These are phyloP conservation scores for Neopestalotiopsis sp. DNA, from an alignment of 2,329 filamentous ascomycete genomes.

Conservation along the genomic window DNA sequence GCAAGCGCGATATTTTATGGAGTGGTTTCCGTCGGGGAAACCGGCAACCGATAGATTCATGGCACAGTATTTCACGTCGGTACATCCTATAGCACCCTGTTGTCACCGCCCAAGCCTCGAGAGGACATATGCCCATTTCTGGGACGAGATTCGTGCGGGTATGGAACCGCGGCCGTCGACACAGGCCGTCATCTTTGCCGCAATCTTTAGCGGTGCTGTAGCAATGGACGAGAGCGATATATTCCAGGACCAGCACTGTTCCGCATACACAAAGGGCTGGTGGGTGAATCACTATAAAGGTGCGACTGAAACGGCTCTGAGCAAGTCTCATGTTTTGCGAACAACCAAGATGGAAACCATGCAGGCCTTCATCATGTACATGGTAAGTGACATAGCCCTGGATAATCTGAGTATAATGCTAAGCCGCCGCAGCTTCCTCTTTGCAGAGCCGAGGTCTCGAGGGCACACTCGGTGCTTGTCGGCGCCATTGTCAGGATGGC, in stretches of 20 bases:
- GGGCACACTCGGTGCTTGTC: slow-evolving; percentile 74
- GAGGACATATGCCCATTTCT: slow-evolving; percentile 67
- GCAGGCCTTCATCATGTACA: slow-evolving; percentile 78
- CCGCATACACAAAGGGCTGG: slow-evolving; percentile 51
- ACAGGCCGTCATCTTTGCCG: slow-evolving; percentile 72
- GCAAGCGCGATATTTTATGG: slow-evolving; percentile 50
- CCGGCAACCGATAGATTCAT: slow-evolving; percentile 65
- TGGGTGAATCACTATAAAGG: slow-evolving; percentile 69
- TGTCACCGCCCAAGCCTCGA: slow-evolving; percentile 73
- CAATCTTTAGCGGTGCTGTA: slow-evolving; percentile 71
- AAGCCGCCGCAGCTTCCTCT: slow-evolving; percentile 63
- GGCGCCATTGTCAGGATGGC: slow-evolving; percentile 75
- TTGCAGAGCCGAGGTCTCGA: slow-evolving; percentile 73
- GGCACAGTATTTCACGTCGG: slow-evolving; percentile 69
- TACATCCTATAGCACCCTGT: slow-evolving; percentile 71
- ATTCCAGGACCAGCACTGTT: slow-evolving; percentile 39
- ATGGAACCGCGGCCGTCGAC: slow-evolving; percentile 67
- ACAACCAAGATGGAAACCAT: slow-evolving; percentile 75
- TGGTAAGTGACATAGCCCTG: slow-evolving; percentile 53
- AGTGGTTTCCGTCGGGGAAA: slow-evolving; percentile 63
- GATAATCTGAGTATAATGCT: slow-evolving; percentile 11
- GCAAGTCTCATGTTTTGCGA: slow-evolving; percentile 72
- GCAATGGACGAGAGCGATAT: slow-evolving; percentile 65
- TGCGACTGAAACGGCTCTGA: slow-evolving; percentile 66
- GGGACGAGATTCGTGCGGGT: slow-evolving; percentile 62